Percentiles rank a stretch among this genome's conserved stretches.
Conservation (phyloP, 805 yeast species). For the Candida tammaniensis region DNA sequence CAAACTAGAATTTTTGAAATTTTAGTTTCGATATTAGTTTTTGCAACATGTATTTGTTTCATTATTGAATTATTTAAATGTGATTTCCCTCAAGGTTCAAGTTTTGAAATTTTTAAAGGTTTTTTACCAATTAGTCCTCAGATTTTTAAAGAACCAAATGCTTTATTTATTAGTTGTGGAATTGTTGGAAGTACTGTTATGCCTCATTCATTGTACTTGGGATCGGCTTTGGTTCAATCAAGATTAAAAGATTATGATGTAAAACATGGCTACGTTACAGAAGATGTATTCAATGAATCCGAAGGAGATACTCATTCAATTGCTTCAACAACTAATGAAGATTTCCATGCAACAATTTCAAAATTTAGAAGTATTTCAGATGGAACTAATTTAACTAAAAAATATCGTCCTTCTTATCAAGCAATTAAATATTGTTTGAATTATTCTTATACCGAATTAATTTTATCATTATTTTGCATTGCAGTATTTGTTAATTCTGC, state of each 20-base stretch:
- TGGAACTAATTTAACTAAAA: slow-evolving; percentile 10
- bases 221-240: slow-evolving; percentile 44
- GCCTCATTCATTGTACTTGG: slow-evolving; percentile 46
- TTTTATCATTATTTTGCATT: slow-evolving; percentile 77
- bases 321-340: slow-evolving; percentile 7
- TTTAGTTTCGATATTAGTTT: slow-evolving; percentile 72
- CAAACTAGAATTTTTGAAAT: slow-evolving; percentile 79
- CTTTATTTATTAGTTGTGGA: slow-evolving; percentile 43
- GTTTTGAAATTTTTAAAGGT: slow-evolving; percentile 46
- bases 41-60: slow-evolving; percentile 84
- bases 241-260: slow-evolving; percentile 41
- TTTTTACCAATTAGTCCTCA: slow-evolving; percentile 43
- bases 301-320: not conserved
- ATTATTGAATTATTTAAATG: slow-evolving; percentile 61
- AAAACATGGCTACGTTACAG: slow-evolving; percentile 24
- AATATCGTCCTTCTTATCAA: slow-evolving; percentile 69
- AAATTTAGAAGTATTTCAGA: slow-evolving; percentile 17
- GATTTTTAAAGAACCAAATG: slow-evolving; percentile 33
- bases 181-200: slow-evolving; percentile 47
- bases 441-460: slow-evolving; percentile 78
- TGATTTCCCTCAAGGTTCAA: slow-evolving; percentile 50
- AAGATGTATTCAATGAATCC: slow-evolving; percentile 2
- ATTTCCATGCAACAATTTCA: slow-evolving; percentile 13
- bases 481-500: slow-evolving; percentile 93
- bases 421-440: slow-evolving; percentile 80